A percentile compares a stretch with the other conserved stretches of the same genome.
Conservation (phyloP, 2,329 filamentous ascomycete species). For the Neocucurbitaria cava region DNA sequence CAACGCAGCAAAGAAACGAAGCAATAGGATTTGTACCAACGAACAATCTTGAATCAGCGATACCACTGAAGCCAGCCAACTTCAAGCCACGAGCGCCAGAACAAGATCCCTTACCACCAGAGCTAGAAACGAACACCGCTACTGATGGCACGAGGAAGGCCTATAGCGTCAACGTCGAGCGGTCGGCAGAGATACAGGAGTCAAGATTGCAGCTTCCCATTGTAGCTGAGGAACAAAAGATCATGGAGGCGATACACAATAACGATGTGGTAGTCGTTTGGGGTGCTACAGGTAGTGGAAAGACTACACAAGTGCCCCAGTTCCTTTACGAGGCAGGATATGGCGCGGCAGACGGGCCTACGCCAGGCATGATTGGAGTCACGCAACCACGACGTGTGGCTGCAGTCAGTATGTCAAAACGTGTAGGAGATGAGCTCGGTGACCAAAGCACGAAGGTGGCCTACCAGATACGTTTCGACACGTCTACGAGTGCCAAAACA, state of each 20-base stretch:
- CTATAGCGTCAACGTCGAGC: slow-evolving; percentile 74
- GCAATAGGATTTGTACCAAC: slow-evolving; percentile 73
- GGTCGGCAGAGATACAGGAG: slow-evolving; percentile 76
- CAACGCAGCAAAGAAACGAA: slow-evolving; percentile 82
- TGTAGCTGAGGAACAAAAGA: slow-evolving; percentile 92
- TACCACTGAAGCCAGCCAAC: slow-evolving; percentile 61
- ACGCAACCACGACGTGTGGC: slow-evolving; percentile 95
- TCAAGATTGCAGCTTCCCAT: slow-evolving; percentile 83
- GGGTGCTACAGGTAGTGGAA: slow-evolving; percentile 94
- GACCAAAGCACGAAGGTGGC: slow-evolving; percentile 78
- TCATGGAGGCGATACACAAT: slow-evolving; percentile 97
- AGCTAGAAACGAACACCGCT: slow-evolving; percentile 65
- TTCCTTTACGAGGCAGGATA: slow-evolving; percentile 96
- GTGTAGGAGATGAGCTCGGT: slow-evolving; percentile 85
- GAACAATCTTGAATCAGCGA: slow-evolving; percentile 41
- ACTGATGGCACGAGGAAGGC: slow-evolving; percentile 71
- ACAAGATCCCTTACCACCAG: slow-evolving; percentile 72
- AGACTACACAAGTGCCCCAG: slow-evolving; percentile 96
- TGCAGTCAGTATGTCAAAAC: slow-evolving; percentile 94
- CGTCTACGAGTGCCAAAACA: slow-evolving; percentile 78
- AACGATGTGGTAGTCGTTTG: slow-evolving; percentile 90
- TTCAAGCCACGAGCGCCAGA: slow-evolving; percentile 74
- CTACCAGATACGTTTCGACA: slow-evolving; percentile 93
- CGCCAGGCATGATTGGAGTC: slow-evolving; percentile 90
- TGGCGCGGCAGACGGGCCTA: slow-evolving; percentile 77